Evolutionary conservation across 2,329 filamentous ascomycete species (phyloP), one percentile per base, ranked within the genome.

Genomic region (Chaetomiaceae sp.): DNA sequence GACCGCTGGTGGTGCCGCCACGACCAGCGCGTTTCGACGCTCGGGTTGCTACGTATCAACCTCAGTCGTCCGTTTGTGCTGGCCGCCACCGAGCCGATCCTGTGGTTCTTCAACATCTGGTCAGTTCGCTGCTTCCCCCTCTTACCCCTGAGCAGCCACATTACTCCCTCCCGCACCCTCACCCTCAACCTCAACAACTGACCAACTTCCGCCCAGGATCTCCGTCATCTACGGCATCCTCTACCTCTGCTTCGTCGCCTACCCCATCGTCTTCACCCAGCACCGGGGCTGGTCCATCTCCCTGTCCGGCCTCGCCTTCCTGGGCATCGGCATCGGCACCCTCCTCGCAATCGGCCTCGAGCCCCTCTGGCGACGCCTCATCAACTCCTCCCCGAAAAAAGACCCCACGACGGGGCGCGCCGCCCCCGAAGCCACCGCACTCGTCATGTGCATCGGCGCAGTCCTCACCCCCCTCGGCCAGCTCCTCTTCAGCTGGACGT

Each of bases 401-500:
- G 45, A 51, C 29, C 42, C 45, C n/a, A 87, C 95, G 58, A 84
- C 86, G 0, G 75, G 86, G 10, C 81, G 80, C 30, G 75, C 80
- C 0, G 73, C 78, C 0, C 89, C 89, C 0, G 90, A 96, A 65
- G 84, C 88, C 1, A 88, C 86, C 54, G 87, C 91, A 4, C 78
- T 81, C 34, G 76, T 93, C 47, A 85, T 95, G 59, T 87, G 83
- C 56, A 78, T 95, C 20, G 87, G 85, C 3, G 79, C 87, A 0
- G 62, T 94, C 1, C 69, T 88, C 1, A 81, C 86, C 0, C 85
- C 88, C 0, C 64, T 87, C 3, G 90, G 89, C 14, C 84, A 95
- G 64, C 76, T 96, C 19, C 84, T 83, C 63, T 96, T 96, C 60
- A 81, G 86, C 0, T 95, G 88, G 88, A 95, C 89, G 0, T 89